Evolutionary conservation across 208 protist genomes (phyloP).

Genomic region (Balamuthia mandrillaris): DNA sequence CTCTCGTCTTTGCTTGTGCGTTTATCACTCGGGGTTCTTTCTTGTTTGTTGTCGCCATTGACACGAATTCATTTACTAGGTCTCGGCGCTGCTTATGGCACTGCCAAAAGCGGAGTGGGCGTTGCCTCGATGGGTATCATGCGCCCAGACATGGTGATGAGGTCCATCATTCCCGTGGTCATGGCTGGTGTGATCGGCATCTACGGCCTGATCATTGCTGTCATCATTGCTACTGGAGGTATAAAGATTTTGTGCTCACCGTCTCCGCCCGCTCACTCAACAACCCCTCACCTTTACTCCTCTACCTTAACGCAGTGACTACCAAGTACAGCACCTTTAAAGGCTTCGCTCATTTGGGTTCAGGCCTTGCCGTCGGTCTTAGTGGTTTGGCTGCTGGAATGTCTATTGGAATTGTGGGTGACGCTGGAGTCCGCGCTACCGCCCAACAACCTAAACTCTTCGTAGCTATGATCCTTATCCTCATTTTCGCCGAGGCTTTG

Average conservation of each 20-base stretch:
- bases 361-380: conserved; percentile 92
- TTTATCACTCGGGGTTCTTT: not conserved
- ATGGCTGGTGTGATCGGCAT: conserved; percentile 98
- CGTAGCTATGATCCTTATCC: conserved; percentile 99
- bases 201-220: conserved; percentile 98
- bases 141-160: conserved; percentile 91
- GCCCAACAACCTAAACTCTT: conserved; percentile 95
- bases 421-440: conserved; percentile 86
- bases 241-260: not conserved
- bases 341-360: conserved; percentile 91
- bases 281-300: not conserved
- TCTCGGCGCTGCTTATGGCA: conserved; percentile 96
- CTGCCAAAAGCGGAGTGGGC: conserved; percentile 94
- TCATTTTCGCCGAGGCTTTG: conserved; percentile 99
- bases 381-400: conserved; percentile 94
- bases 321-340: conserved; percentile 50
- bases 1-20: conserved; percentile 75
- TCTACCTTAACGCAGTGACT: not conserved
- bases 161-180: conserved; percentile 82
- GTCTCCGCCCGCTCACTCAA: not conserved
- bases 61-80: conserved; percentile 65
- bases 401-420: conserved; percentile 98
- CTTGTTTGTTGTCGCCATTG: not conserved
- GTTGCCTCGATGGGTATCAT: conserved; percentile 94
- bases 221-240: conserved; percentile 83